Conservation (phyloP, 2,329 filamentous ascomycete genomes). For the Curvularia sp. region DNA sequence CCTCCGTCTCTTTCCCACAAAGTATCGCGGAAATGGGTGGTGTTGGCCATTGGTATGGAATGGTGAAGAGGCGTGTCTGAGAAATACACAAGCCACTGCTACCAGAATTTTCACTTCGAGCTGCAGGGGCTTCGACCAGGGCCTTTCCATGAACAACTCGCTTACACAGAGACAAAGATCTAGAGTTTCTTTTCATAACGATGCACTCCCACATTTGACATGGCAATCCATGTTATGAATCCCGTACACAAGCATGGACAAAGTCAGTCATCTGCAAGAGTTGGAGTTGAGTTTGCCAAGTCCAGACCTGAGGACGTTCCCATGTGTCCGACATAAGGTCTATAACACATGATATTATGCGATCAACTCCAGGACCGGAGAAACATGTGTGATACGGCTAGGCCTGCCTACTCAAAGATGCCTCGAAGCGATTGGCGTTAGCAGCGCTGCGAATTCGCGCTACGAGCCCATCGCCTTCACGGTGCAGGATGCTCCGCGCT, state of each 20-base stretch:
- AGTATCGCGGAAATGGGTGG: constrained; percentile 36
- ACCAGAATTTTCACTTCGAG: constrained; percentile 20
- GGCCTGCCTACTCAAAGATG: constrained; percentile 27
- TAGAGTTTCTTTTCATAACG: constrained; percentile 36
- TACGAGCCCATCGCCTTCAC: constrained; percentile 25
- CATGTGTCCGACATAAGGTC: constrained; percentile 29
- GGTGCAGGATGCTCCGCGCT: constrained; percentile 36
- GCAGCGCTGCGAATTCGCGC: constrained; percentile 23
- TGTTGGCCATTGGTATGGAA: constrained; percentile 34
- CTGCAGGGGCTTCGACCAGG: constrained; percentile 17
- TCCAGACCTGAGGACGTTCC: constrained; percentile 26
- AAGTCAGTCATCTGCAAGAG: constrained; percentile 38
- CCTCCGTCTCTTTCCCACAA: constrained; percentile 23
- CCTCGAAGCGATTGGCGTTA: constrained; percentile 36
- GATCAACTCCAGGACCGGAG: constrained; percentile 32
- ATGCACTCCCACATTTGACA: constrained; percentile 33
- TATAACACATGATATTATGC: constrained; percentile 40
- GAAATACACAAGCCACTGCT: constrained; percentile 29
- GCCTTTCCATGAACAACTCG: constrained; percentile 37
- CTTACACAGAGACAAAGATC: constrained; percentile 29
- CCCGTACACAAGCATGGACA: constrained; percentile 33
- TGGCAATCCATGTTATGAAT: constrained; percentile 41
- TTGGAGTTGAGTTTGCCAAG: constrained; percentile 28
- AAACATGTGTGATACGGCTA: constrained; percentile 22
- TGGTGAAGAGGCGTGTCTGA: constrained; percentile 18